A percentile compares a stretch with the other conserved stretches of the same genome.
Conservation (phyloP, 2,329 filamentous ascomycete species). For the Mycosphaerella arachidis region DNA sequence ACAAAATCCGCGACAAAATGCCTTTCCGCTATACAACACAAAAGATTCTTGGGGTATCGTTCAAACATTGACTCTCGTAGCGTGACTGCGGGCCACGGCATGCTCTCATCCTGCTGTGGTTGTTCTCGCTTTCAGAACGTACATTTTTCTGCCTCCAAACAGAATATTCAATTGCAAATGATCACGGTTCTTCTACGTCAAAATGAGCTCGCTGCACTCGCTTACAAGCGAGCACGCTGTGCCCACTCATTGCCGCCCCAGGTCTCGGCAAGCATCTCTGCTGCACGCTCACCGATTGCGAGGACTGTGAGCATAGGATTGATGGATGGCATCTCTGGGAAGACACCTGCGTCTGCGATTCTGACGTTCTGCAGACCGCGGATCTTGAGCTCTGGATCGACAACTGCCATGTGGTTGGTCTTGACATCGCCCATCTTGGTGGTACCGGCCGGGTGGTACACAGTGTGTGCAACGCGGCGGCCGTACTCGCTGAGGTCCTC, state of each 20-base stretch:
- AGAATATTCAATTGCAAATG: not conserved
- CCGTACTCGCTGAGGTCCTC: conserved; percentile 80
- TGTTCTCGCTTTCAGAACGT: conserved; percentile 5
- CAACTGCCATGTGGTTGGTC: conserved; percentile 68
- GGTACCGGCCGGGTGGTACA: conserved; percentile 85
- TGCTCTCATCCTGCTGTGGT: not conserved
- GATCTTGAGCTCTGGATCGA: conserved; percentile 70
- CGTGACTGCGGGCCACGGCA: conserved; percentile 3
- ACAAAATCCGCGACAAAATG: not conserved
- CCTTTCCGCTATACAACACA: not conserved
- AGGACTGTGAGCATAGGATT: conserved; percentile 91
- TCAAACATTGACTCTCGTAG: conserved; percentile 1
- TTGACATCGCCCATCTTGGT: conserved; percentile 80
- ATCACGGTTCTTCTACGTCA: not conserved
- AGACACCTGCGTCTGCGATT: conserved; percentile 82
- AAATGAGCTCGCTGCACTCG: not conserved
- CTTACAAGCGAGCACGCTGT: conserved; percentile 45
- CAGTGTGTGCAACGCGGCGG: conserved; percentile 74
- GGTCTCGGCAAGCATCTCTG: conserved; percentile 75
- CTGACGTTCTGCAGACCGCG: conserved; percentile 67
- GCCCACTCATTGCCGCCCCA: conserved; percentile 54
- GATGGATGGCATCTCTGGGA: conserved; percentile 79
- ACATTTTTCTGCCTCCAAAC: conserved; percentile 1
- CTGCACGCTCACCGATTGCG: conserved; percentile 75
- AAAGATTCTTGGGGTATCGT: conserved; percentile 2